Evolutionary conservation across 1,284 basidiomycete genomes (phyloP).

Genomic region (Ustilago crameri): DNA sequence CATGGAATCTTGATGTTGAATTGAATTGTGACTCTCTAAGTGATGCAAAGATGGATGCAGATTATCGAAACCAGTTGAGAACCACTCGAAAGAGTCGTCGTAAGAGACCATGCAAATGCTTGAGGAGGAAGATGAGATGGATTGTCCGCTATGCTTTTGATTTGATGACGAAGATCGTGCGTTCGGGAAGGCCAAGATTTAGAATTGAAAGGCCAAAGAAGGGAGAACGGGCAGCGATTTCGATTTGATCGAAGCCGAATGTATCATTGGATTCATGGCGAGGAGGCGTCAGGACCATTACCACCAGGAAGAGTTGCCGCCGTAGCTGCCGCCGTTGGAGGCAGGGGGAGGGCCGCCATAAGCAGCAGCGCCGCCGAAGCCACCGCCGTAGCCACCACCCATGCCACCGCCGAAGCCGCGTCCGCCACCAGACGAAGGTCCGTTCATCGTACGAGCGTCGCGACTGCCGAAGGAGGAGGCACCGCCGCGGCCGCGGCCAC

Average conservation of each 20-base stretch:
- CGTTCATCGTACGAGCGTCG: constrained; percentile 66
- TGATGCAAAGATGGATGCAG: constrained; percentile 47
- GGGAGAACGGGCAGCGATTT: neutral
- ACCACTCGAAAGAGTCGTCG: constrained; percentile 43
- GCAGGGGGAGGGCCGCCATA: constrained; percentile 53
- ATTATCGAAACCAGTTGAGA: constrained; percentile 43
- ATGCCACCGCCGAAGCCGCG: constrained; percentile 54
- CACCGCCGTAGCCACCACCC: constrained; percentile 45
- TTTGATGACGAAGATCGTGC: constrained; percentile 28
- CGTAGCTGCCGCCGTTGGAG: constrained; percentile 51
- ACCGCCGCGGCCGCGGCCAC: constrained; percentile 73
- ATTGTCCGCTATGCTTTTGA: constrained; percentile 51
- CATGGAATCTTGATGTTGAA: constrained; percentile 47
- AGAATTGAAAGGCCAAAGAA: constrained; percentile 3
- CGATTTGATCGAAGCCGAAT: neutral
- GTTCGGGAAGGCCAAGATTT: constrained; percentile 23
- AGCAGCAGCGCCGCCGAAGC: constrained; percentile 30
- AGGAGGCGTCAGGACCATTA: constrained; percentile 3
- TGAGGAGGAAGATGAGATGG: constrained; percentile 13
- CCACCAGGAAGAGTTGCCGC: constrained; percentile 53
- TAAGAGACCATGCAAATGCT: constrained; percentile 38
- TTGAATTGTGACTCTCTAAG: constrained; percentile 37
- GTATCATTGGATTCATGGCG: too few relatives aligned
- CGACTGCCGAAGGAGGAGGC: constrained; percentile 66
- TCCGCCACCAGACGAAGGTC: constrained; percentile 53